Evolutionary conservation across 2,329 filamentous ascomycete species (phyloP).

Genomic region (Mariannaea elegans): DNA sequence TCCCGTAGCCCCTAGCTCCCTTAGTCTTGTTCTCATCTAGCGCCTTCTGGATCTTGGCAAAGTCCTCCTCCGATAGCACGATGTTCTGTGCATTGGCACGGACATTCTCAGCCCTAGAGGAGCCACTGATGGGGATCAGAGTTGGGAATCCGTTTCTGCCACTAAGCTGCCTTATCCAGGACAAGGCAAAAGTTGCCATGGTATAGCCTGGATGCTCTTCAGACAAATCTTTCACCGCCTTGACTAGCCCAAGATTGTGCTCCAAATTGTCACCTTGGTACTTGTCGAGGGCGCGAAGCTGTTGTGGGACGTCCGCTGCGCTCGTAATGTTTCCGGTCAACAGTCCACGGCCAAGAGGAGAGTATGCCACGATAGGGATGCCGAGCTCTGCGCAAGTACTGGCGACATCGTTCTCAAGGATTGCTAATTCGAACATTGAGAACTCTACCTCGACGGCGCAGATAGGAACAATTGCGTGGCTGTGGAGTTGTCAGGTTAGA

Average conservation of each 20-base stretch:
- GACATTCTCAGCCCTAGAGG: no score
- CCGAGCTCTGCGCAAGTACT: constrained; percentile 67
- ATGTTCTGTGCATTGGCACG: no score
- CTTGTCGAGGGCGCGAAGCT: constrained; percentile 67
- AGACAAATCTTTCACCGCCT: constrained; percentile 66
- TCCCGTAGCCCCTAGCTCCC: no score
- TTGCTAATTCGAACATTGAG: constrained; percentile 58
- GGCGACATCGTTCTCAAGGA: constrained; percentile 60
- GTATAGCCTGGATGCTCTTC: constrained; percentile 65
- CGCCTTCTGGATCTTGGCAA: no score
- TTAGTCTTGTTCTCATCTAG: no score
- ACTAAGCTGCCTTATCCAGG: constrained; percentile 66
- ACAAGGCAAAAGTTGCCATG: constrained; percentile 71
- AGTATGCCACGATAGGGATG: constrained; percentile 78
- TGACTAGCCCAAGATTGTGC: constrained; percentile 69
- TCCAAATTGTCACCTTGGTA: constrained; percentile 58
- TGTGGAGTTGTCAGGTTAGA: no score
- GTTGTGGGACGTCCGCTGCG: no score
- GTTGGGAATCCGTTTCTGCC: constrained; percentile 60
- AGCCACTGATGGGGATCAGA: constrained; percentile 66
- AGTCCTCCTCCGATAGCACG: no score
- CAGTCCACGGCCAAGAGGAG: constrained; percentile 68
- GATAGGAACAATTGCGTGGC: no score
- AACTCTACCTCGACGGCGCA: constrained; percentile 64
- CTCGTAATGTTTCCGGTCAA: no score